Conservation (phyloP, 192 early-diverging fungal species). For the Coemansia nantahalensis region DNA sequence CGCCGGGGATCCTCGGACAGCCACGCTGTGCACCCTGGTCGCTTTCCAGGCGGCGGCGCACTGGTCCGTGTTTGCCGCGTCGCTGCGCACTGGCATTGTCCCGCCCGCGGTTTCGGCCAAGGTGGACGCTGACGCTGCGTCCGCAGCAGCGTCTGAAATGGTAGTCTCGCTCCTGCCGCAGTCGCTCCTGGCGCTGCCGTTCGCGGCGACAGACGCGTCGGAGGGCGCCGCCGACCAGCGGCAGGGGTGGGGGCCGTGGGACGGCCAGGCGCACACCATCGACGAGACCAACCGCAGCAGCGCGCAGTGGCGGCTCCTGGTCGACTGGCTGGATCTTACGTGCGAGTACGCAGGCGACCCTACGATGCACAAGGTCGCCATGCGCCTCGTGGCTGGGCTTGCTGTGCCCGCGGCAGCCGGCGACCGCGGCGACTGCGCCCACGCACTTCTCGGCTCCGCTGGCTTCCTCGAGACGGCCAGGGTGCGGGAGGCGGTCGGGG, state of each 20-base stretch:
- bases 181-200: neutral
- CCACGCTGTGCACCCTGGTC: slow-evolving; percentile 29
- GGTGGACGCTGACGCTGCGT: slow-evolving; percentile 1
- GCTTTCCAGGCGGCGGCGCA: slow-evolving; percentile 41
- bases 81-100: slow-evolving; percentile 18
- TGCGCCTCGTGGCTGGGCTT: slow-evolving; percentile 19
- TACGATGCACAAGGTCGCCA: slow-evolving; percentile 13
- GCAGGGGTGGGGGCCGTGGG: slow-evolving; percentile 28
- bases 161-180: slow-evolving; percentile 8
- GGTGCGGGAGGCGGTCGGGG: slow-evolving; percentile 21
- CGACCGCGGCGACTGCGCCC: neutral
- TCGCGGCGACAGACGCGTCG: neutral
- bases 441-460: slow-evolving; percentile 22
- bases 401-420: neutral
- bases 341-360: slow-evolving; percentile 29
- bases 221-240: neutral
- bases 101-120: slow-evolving; percentile 16
- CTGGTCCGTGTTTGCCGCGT: slow-evolving; percentile 29
- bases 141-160: slow-evolving; percentile 15
- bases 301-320: slow-evolving; percentile 39
- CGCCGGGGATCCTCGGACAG: neutral
- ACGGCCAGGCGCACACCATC: slow-evolving; percentile 41
- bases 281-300: slow-evolving; percentile 10
- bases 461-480: slow-evolving; percentile 28
- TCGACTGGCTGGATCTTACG: slow-evolving; percentile 38